Conservation (phyloP, 176 grass and related monocot species). For the Avena atlantica region DNA sequence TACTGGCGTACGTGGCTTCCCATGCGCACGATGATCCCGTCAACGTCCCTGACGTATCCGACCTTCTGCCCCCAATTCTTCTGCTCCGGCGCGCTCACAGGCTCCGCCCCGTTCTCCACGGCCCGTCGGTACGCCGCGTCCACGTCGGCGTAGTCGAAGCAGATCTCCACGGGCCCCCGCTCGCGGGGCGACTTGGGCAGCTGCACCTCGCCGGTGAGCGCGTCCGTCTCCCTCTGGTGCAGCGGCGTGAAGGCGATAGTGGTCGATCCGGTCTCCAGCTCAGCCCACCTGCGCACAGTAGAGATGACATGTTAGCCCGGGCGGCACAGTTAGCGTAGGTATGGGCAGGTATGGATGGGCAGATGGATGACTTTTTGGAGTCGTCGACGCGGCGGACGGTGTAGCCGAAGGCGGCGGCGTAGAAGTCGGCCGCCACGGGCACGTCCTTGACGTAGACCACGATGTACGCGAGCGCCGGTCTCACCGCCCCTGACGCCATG, state of each 20-base stretch:
- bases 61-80: conserved; percentile 90
- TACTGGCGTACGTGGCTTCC: conserved; percentile 61
- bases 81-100: conserved; percentile 66
- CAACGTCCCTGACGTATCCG: conserved; percentile 77
- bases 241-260: conserved; percentile 84
- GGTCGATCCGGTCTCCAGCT: conserved; percentile 80
- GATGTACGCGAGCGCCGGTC: conserved; percentile 57
- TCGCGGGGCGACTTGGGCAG: conserved; percentile 42
- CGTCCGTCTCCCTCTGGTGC: conserved; percentile 84
- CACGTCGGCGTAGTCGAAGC: conserved; percentile 84
- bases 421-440: conserved; percentile 58
- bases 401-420: conserved; percentile 76
- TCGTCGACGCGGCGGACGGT: conserved; percentile 70
- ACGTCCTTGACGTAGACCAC: conserved; percentile 74
- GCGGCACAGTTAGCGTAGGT: not conserved
- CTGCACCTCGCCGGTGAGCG: conserved; percentile 56
- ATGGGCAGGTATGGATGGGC: not conserved
- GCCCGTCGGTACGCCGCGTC: conserved; percentile 70
- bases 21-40: conserved; percentile 72
- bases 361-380: conserved; percentile 41
- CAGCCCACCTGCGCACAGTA: conserved; percentile 60
- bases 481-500: conserved; percentile 53
- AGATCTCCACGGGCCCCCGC: conserved; percentile 76
- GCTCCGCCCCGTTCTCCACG: conserved; percentile 59
- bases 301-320: not conserved